phyloP scores from a whole-genome alignment of 1,284 basidiomycete species.

The Psilocybe mexicana region DNA sequence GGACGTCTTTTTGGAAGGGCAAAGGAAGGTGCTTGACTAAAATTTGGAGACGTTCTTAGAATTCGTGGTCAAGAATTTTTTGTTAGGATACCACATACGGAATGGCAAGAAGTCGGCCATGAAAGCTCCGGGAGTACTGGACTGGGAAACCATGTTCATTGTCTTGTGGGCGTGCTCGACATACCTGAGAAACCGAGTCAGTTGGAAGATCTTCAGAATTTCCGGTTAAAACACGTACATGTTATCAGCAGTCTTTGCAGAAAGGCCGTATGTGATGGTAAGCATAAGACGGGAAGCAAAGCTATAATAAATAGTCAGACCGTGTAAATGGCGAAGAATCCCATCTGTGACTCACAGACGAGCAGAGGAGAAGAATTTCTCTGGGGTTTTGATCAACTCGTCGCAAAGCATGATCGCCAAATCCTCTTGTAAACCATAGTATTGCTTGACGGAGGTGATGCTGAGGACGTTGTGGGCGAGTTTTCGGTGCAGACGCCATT shows the following conservation, averaged over 20 bases:
- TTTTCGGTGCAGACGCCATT: slow-evolving; percentile 6
- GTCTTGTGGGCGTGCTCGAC: slow-evolving; percentile 1
- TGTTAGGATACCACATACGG: no score
- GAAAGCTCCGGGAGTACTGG: slow-evolving; percentile 9
- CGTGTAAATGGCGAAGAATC: neutral
- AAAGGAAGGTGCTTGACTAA: slow-evolving; percentile 5
- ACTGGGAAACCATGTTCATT: slow-evolving; percentile 4
- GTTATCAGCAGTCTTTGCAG: neutral
- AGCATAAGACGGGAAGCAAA: slow-evolving; percentile 2
- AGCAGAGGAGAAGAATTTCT: slow-evolving; percentile 1
- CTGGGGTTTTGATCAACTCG: neutral
- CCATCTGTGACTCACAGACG: slow-evolving; percentile 1
- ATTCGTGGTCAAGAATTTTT: no score
- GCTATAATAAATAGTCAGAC: neutral
- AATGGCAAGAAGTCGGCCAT: slow-evolving; percentile 6
- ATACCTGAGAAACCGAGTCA: neutral
- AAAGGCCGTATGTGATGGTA: slow-evolving; percentile 7
- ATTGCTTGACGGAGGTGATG: slow-evolving; percentile 4
- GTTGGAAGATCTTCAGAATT: neutral
- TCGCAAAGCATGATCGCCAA: slow-evolving; percentile 3
- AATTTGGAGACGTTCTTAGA: neutral
- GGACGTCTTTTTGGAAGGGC: neutral
- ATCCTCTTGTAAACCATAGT: slow-evolving; percentile 4
- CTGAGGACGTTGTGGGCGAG: slow-evolving; percentile 7
- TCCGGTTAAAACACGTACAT: neutral